Base-by-base conservation (phyloP, 495 filamentous ascomycete genomes). In the Neurospora discreta region DNA sequence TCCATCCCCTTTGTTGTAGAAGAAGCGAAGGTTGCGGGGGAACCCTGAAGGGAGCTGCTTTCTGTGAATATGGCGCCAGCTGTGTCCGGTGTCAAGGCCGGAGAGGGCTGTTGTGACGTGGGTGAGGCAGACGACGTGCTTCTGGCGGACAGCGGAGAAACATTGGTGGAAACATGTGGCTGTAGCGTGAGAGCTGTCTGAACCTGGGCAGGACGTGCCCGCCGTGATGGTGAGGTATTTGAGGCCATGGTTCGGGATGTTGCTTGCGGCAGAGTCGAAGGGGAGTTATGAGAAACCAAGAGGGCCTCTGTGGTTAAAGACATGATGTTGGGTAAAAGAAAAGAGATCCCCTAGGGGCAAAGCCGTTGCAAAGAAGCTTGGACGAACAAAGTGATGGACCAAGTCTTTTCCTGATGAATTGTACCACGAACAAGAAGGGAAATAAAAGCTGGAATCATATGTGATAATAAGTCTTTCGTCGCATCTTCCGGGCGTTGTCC, bases 91-190 rank as follows among this genome's bases (percentile, higher is more conserved):
- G 83, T 80, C 77, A 82, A 76, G 72, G 80, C 72, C 15, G 84
- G 83, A 15, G 84, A 85, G 52, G 77, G 77, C 72, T 83, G 78
- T 65, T 80, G 79, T 4, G 81, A 84, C 71, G 71, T 77, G 68
- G 84, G 83, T 8, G 80, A 80, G 70, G 77, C 71, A 40, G 84
- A 81, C 4, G 83, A 81, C 69, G 79, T 81, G 79, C 82, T 84
- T 73, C 81, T 78, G 67, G 82, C 78, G 67, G 81, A 84, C 41
- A 75, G 75, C 38, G 81, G 81, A 65, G 52, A 15, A 9, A 65
- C 15, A 40, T 81, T 74, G 39, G 76, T 75, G 68, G 73, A 75
- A 69, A 81, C 76, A 69, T 82, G 78, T 18, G 79, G 75, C 70
- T 77, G 78, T 41, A 75, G 44, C 40, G 75, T 71, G 26, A 84